Evolutionary conservation across 2,329 filamentous ascomycete genomes (phyloP).

Genomic region (Polychaeton citri): DNA sequence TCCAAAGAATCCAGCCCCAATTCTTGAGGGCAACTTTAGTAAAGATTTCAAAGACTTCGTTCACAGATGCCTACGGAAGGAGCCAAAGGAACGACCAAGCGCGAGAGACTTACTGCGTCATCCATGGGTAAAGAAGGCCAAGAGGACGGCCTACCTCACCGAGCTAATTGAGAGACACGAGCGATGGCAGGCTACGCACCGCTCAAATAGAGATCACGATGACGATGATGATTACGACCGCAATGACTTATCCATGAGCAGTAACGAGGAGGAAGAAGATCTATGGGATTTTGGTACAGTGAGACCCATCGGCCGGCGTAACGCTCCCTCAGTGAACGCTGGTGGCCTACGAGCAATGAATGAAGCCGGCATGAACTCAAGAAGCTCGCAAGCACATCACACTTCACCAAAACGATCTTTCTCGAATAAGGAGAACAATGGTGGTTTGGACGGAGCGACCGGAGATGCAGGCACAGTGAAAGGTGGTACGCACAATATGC

Average conservation of each 20-base stretch:
- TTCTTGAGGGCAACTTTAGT: slow-evolving; percentile 42
- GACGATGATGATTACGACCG: slow-evolving; percentile 39
- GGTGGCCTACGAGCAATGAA: slow-evolving; percentile 60
- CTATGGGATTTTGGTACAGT: slow-evolving; percentile 99
- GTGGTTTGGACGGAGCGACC: slow-evolving; percentile 22
- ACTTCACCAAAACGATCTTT: slow-evolving; percentile 20
- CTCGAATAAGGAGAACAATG: slow-evolving; percentile 22
- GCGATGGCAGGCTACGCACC: slow-evolving; percentile 73
- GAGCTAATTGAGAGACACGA: slow-evolving; percentile 87
- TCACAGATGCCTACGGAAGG: slow-evolving; percentile 63
- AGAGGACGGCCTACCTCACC: slow-evolving; percentile 91
- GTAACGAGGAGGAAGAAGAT: slow-evolving; percentile 57
- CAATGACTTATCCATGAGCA: slow-evolving; percentile 28
- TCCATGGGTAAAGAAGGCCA: slow-evolving; percentile 79
- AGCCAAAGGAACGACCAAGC: slow-evolving; percentile 76
- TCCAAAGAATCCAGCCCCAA: slow-evolving; percentile 80
- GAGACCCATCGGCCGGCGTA: slow-evolving; percentile 48
- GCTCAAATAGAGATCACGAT: slow-evolving; percentile 53
- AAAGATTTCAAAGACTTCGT: slow-evolving; percentile 38
- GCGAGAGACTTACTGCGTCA: slow-evolving; percentile 80
- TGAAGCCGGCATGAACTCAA: slow-evolving; percentile 66
- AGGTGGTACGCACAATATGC: too few relatives aligned
- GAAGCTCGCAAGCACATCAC: slow-evolving; percentile 33
- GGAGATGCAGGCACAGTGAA: slow-evolving; percentile 9
- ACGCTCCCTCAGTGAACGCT: slow-evolving; percentile 36